Conservation (phyloP, 257 asterid genomes). For the Coffea canephora region DNA sequence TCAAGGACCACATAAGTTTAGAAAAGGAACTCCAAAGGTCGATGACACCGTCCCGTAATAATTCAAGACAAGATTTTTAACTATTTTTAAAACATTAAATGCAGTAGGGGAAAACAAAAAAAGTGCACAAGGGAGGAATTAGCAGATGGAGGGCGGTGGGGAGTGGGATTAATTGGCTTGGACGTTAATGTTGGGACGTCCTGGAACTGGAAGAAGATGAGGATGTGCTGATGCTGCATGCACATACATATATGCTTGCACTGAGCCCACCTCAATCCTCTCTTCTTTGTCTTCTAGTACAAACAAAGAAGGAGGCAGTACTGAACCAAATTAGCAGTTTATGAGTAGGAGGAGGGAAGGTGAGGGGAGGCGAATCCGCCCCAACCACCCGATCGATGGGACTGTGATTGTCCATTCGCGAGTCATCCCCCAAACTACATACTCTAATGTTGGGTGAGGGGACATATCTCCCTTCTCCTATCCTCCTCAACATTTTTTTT, state of each 20-base stretch:
- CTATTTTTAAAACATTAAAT: too few relatives aligned
- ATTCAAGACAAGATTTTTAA: too few relatives aligned
- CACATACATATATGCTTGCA: background rate
- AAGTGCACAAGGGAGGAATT: too few relatives aligned
- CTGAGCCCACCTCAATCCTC: background rate
- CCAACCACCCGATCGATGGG: constrained; percentile 18
- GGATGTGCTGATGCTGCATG: background rate
- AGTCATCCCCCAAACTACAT: constrained; percentile 1
- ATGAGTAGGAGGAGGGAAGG: background rate
- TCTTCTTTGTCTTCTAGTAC: background rate
- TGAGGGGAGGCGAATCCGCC: constrained; percentile 5
- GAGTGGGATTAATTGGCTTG: too few relatives aligned
- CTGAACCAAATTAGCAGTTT: background rate
- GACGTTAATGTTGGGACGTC: too few relatives aligned
- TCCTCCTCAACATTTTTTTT: too few relatives aligned
- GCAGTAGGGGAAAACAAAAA: too few relatives aligned
- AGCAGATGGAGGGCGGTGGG: too few relatives aligned
- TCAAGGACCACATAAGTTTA: too few relatives aligned
- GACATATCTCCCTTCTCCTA: constrained; percentile 18
- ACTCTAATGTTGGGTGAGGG: constrained; percentile 17
- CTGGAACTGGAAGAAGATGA: background rate
- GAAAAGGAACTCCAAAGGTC: too few relatives aligned
- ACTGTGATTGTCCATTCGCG: constrained; percentile 6
- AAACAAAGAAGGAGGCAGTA: background rate
- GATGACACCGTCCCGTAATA: too few relatives aligned